Conservation (phyloP, 2,329 filamentous ascomycete species). For the Acrocalymma vagum region DNA sequence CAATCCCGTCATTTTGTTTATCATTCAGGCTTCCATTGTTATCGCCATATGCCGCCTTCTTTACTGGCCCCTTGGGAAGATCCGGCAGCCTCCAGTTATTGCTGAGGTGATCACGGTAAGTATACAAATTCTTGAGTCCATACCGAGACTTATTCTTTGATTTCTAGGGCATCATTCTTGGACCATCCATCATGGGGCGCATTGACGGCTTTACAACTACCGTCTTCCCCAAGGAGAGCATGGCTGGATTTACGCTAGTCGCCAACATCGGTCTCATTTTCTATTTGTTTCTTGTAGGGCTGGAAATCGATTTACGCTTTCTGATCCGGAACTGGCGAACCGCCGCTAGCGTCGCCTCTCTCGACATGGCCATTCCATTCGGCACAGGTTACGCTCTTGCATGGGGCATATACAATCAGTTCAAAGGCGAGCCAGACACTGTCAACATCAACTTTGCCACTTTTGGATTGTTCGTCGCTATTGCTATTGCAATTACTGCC, state of each 20-base stretch:
- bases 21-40: slow-evolving; percentile 3
- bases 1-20: slow-evolving; percentile 1
- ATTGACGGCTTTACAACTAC: slow-evolving; percentile 74
- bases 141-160: slow-evolving; percentile 1
- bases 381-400: slow-evolving; percentile 80
- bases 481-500: slow-evolving; percentile 79
- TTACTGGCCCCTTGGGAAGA: slow-evolving; percentile 48
- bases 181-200: slow-evolving; percentile 84
- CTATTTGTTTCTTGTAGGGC: slow-evolving; percentile 84
- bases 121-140: background rate
- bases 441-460: slow-evolving; percentile 66
- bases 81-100: slow-evolving; percentile 81
- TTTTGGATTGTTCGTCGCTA: slow-evolving; percentile 81
- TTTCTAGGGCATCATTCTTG: slow-evolving; percentile 74
- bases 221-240: slow-evolving; percentile 3
- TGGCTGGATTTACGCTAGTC: slow-evolving; percentile 66
- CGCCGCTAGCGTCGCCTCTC: slow-evolving; percentile 76
- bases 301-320: slow-evolving; percentile 83
- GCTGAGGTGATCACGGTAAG: slow-evolving; percentile 72
- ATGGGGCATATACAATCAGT: slow-evolving; percentile 79
- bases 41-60: background rate
- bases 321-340: slow-evolving; percentile 80
- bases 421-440: slow-evolving; percentile 63
- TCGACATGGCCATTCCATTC: slow-evolving; percentile 83
- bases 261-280: slow-evolving; percentile 83